phyloP scores from a whole-genome alignment of 2,329 filamentous ascomycete genomes.

The Leptographium radiaticola region DNA sequence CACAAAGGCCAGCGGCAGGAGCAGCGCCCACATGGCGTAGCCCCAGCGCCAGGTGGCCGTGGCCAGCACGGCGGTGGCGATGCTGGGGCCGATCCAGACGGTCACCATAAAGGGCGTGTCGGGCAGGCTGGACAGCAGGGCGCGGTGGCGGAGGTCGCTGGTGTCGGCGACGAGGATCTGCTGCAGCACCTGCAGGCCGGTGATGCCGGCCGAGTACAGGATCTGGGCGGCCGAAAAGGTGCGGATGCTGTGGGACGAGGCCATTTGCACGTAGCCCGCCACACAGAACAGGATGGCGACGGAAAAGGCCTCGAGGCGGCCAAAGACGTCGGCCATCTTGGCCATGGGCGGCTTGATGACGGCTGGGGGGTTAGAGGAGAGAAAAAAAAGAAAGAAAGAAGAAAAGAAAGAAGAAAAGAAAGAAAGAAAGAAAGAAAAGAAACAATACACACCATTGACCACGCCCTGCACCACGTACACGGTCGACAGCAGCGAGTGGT shows the following conservation, averaged over 20 bases:
- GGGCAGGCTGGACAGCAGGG: constrained; percentile 43
- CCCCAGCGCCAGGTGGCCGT: constrained; percentile 46
- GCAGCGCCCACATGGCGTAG: constrained; percentile 48
- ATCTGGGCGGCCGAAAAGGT: constrained; percentile 41
- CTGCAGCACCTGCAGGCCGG: constrained; percentile 37
- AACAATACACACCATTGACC: constrained; percentile 35
- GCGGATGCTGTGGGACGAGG: constrained; percentile 38
- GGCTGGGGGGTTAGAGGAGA: constrained; percentile 18
- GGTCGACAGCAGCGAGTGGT: constrained; percentile 51
- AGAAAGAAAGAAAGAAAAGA: background rate
- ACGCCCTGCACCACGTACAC: constrained; percentile 51
- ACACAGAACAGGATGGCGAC: constrained; percentile 40
- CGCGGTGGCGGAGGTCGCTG: constrained; percentile 44
- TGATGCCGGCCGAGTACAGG: constrained; percentile 43
- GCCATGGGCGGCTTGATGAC: constrained; percentile 49
- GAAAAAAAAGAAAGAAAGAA: background rate
- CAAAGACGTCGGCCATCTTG: constrained; percentile 49
- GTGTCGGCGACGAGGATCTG: constrained; percentile 55
- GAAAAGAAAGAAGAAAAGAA: background rate
- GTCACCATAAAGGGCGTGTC: constrained; percentile 48
- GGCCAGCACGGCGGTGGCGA: constrained; percentile 33
- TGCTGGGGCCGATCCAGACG: constrained; percentile 44
- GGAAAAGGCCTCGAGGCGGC: constrained; percentile 44
- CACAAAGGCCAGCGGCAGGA: constrained; percentile 42
- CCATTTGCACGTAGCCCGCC: constrained; percentile 44